Percentiles rank a stretch among this genome's conserved stretches.
phyloP scores from a whole-genome alignment of 768 basidiomycete genomes.

The Hirschioporus abietinus region DNA sequence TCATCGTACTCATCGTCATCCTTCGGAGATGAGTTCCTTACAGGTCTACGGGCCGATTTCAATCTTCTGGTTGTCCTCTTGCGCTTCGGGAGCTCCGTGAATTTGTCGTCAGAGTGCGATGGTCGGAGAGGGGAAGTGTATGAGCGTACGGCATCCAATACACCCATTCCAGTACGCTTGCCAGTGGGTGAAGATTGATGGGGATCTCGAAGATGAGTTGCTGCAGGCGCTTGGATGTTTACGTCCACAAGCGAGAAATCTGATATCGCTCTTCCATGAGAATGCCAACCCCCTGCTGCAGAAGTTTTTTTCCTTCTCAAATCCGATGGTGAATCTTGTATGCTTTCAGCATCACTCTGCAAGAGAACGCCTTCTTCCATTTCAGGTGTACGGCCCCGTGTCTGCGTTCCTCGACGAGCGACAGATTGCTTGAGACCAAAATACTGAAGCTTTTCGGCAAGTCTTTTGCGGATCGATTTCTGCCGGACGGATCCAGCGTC shows the following conservation, averaged over 20 bases:
- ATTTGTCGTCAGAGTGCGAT: conserved; percentile 26
- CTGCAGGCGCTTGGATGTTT: neutral
- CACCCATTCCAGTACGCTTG: neutral
- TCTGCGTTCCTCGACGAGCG: neutral
- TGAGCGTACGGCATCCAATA: neutral
- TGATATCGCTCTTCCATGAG: neutral
- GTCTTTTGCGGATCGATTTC: neutral
- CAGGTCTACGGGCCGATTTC: neutral
- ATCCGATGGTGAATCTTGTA: neutral
- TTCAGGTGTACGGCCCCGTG: neutral
- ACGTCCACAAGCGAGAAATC: neutral
- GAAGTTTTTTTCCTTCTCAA: neutral
- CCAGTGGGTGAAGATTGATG: neutral
- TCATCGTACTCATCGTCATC: conserved; percentile 12
- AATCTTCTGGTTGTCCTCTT: conserved; percentile 13
- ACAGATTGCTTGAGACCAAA: neutral
- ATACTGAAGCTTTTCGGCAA: neutral
- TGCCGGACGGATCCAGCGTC: neutral
- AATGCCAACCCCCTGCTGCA: neutral
- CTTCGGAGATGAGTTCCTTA: neutral
- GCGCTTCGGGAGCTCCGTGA: conserved; percentile 34
- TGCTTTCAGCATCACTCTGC: neutral
- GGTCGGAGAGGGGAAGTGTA: neutral
- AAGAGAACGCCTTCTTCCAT: neutral
- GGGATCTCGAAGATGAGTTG: neutral